Percentiles rank a stretch among this genome's conserved stretches.
Conservation (phyloP, 495 filamentous ascomycete genomes). For the Penicillium ucsense region DNA sequence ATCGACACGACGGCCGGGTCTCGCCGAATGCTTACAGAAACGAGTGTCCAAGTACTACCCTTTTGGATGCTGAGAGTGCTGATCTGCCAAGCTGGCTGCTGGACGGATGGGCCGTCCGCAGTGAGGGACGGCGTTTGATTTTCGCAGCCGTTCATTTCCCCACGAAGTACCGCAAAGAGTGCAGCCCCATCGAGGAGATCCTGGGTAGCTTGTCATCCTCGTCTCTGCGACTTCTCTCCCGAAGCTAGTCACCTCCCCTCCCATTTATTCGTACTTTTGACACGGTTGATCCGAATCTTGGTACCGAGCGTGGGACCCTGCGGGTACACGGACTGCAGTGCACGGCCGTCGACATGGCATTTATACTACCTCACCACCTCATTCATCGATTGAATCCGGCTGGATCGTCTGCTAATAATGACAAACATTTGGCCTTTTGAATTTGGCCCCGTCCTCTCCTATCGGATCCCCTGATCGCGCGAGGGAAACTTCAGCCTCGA, state of each 20-base stretch:
- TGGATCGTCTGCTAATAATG: not conserved
- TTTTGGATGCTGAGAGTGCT: no score
- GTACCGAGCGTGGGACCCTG: slow-evolving; percentile 9
- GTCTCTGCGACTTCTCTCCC: not conserved
- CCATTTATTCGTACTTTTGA: slow-evolving; percentile 8
- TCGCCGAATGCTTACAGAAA: no score
- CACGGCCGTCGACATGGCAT: slow-evolving; percentile 8
- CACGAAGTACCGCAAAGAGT: not conserved
- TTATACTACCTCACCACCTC: not conserved
- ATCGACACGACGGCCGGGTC: no score
- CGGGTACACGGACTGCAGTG: slow-evolving; percentile 5
- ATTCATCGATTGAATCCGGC: no score
- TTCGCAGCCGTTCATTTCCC: not conserved
- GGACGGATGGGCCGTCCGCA: not conserved
- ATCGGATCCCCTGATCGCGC: slow-evolving; percentile 9
- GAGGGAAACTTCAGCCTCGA: slow-evolving; percentile 1
- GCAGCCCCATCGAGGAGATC: not conserved
- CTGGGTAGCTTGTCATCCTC: not conserved
- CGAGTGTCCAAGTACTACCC: no score
- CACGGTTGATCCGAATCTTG: slow-evolving; percentile 12
- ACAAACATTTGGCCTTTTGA: not conserved
- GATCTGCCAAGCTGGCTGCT: no score
- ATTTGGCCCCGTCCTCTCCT: slow-evolving; percentile 3
- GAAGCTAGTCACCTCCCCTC: no score
- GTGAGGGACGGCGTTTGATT: not conserved